Percentiles rank a stretch among this genome's conserved stretches.
These are phyloP conservation scores for Lithocarpus polystachyus DNA, from an alignment of 306 rosid species.

Conservation along the genomic window DNA sequence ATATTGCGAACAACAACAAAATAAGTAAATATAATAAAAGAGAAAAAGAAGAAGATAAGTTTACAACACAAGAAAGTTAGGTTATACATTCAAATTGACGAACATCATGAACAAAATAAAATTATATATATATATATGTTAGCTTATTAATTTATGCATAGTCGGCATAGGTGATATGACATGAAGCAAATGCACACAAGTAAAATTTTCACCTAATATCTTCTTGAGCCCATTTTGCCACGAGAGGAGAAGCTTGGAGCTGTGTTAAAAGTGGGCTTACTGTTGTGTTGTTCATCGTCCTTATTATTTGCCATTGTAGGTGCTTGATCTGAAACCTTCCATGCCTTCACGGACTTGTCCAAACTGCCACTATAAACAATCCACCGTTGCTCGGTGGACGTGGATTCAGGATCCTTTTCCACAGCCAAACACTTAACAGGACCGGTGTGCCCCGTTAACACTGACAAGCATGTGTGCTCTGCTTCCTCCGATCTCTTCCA, in stretches of 20 bases:
- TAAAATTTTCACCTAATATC: slow-evolving; percentile 4
- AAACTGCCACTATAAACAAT: slow-evolving; percentile 84
- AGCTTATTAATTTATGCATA: background rate
- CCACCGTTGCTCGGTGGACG: slow-evolving; percentile 40
- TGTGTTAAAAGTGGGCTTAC: slow-evolving; percentile 14
- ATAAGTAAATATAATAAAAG: too few relatives aligned
- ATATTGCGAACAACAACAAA: too few relatives aligned
- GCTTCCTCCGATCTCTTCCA: slow-evolving; percentile 49
- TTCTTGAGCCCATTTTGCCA: slow-evolving; percentile 36
- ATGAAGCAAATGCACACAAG: background rate
- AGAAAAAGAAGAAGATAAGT: background rate
- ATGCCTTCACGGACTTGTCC: slow-evolving; percentile 90
- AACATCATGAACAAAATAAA: background rate
- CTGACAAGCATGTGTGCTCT: slow-evolving; percentile 44
- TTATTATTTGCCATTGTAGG: background rate
- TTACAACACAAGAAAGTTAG: background rate
- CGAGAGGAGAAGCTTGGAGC: slow-evolving; percentile 34
- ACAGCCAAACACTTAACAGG: slow-evolving; percentile 89
- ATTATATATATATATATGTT: background rate
- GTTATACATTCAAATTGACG: background rate
- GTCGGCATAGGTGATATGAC: background rate
- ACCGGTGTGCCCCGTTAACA: slow-evolving; percentile 67
- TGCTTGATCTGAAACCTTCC: slow-evolving; percentile 60
- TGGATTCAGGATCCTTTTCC: slow-evolving; percentile 44
- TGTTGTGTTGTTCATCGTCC: background rate